Base-by-base conservation (phyloP, 441 rosid genomes). In the Gossypium lobatum region DNA sequence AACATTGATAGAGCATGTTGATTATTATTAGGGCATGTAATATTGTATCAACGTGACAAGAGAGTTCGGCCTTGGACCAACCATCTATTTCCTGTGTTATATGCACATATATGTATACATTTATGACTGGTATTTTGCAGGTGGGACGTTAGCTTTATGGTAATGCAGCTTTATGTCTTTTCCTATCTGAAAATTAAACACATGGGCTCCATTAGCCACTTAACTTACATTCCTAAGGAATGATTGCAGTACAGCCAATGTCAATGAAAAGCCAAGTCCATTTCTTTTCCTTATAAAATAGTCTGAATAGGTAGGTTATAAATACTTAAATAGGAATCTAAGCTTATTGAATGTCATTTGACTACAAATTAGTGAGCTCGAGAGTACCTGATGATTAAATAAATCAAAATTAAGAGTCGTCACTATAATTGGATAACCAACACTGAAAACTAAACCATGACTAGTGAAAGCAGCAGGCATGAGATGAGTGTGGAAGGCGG, bases 121-220 rank as follows among this genome's bases (percentile, higher is more conserved):
- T 67, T 48, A 46, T 20, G 71, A 46, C 55, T 45, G 55, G 20
- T 6, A 23, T 23, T 46, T 23, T 23, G 55, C 69, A 39, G 52
- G 52, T 20, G 25, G 71, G 58, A 20, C 39, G 23, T 26, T 46
- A 46, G 39, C 58, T 67, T 67, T 67, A 10, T 18, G n/a, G 26
- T 18, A 37, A 64, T 3, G 59, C 71, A 67, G 71, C 71, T 67
- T 67, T 67, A 48, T 25, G 71, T 67, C 58, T 10, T 67, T 48
- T 46, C 71, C 71, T 46, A 46, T 23, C 57, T 46, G 71, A 48
- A 48, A 25, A 23, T 48, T 26, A 4, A 48, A 14, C 57, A 46
- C n/a, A 46, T 46, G 18, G 71, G 37, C 71, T 66, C 57, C 55
- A 66, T 46, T 1, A 13, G 3, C 0, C 57, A 11, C 3, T 46